Conservation (phyloP, 352 stramenopile genomes). For the Globisporangium megalacanthum region DNA sequence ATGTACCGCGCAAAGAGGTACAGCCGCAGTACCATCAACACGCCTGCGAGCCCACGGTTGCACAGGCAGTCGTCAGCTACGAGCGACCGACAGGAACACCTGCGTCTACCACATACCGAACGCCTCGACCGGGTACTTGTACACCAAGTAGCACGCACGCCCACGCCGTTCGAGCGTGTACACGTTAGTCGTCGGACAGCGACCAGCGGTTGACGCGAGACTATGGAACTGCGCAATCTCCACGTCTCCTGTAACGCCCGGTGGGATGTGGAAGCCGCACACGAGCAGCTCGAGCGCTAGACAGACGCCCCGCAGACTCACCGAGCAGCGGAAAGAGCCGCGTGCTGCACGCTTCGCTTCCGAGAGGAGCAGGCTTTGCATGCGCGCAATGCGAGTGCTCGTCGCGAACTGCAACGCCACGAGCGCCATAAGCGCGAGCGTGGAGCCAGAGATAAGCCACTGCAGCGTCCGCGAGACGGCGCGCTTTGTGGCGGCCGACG, state of each 20-base stretch:
- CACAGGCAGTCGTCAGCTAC: too few species aligned
- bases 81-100: neutral
- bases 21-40: slow-evolving; percentile 61
- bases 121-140: slow-evolving; percentile 54
- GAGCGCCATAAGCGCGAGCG: slow-evolving; percentile 31
- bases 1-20: slow-evolving; percentile 68
- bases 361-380: slow-evolving; percentile 38
- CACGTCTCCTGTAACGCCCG: slow-evolving; percentile 31
- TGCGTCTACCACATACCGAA: slow-evolving; percentile 25
- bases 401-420: slow-evolving; percentile 47
- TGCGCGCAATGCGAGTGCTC: slow-evolving; percentile 37
- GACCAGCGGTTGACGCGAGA: slow-evolving; percentile 7
- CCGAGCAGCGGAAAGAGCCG: slow-evolving; percentile 18
- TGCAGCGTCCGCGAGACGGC: slow-evolving; percentile 23
- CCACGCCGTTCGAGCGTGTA: slow-evolving; percentile 24
- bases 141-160: slow-evolving; percentile 51
- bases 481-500: neutral
- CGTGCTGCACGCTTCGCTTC: slow-evolving; percentile 11
- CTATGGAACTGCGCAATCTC: slow-evolving; percentile 45
- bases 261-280: slow-evolving; percentile 64
- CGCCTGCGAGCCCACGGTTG: slow-evolving; percentile 18
- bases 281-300: slow-evolving; percentile 50
- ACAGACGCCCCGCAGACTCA: slow-evolving; percentile 14
- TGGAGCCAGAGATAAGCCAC: slow-evolving; percentile 25
- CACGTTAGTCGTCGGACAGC: slow-evolving; percentile 17